Evolutionary conservation across 1,284 basidiomycete genomes (phyloP), one percentile per base, ranked within the genome.

Genomic region (Moesziomyces sp.): DNA sequence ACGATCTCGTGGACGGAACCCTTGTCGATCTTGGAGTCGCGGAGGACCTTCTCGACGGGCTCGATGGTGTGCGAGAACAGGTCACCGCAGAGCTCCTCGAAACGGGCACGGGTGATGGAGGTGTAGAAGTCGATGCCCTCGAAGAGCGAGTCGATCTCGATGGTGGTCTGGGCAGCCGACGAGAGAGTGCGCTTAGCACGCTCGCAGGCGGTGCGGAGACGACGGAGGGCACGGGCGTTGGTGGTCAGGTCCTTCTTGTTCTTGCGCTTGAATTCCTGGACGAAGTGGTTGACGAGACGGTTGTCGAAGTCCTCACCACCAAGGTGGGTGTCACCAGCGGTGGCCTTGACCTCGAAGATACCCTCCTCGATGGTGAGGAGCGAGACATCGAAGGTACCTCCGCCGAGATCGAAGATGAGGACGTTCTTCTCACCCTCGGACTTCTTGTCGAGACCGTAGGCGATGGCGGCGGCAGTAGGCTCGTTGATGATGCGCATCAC

Each of bases 271-370:
- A 97, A 98, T 87, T 98, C 94, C 86, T 95, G 93, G 71, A 93
- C 91, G 84, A 99, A 97, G 90, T 97, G 93, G 87, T 95, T 94
- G 85, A 98, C 93, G 79, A 98, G 92, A 79, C 85, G 71, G 89
- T 98, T 98, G 87, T 98, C 96, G 82, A 98, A 99, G 87, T 98
- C 95, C 87, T 98, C 95, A 88, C 96, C 95, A 87, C 95, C 95
- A 85, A 98, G 89, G 86, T 98, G 95, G 70, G 95, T 99, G 88
- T 98, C 96, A 90, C 95, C 96, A 70, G 96, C 95, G 73, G 95
- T 98, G 70, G 96, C 94, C 88, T 97, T 96, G 86, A 98, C 95
- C 86, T 97, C 95, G 87, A 98, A 99, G 86, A 99, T 94, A 86
- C 94, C 95, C 87, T 97, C 95, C 86, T 97, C 94, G 73, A 98